Conservation (phyloP, 257 asterid genomes). For the Capsicum baccatum region DNA sequence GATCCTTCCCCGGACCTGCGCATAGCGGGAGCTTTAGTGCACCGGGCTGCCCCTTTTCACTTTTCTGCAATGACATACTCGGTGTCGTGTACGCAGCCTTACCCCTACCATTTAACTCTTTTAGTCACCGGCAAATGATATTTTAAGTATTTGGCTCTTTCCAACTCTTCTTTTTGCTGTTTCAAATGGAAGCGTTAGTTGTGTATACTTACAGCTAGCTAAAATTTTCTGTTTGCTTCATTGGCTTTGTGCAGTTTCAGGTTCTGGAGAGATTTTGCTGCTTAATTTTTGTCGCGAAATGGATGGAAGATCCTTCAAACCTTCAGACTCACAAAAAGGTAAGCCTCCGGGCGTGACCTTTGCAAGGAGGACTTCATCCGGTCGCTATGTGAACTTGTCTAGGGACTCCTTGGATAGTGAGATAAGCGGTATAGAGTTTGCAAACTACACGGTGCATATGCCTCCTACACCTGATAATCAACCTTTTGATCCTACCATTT, state of each 20-base stretch:
- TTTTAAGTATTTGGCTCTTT: not conserved
- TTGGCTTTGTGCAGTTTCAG: constrained; percentile 44
- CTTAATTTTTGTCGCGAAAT: constrained; percentile 39
- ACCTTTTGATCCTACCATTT: constrained; percentile 80
- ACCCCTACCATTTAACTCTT: too few species aligned
- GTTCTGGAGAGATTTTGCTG: constrained; percentile 35
- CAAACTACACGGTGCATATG: constrained; percentile 81
- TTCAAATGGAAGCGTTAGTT: not conserved
- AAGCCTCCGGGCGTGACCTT: constrained; percentile 65
- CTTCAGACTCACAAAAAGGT: constrained; percentile 50
- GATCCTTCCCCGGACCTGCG: too few species aligned
- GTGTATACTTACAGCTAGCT: constrained; percentile 1
- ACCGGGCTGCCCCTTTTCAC: not conserved
- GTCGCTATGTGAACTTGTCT: constrained; percentile 83
- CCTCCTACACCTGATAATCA: constrained; percentile 97
- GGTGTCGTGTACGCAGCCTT: too few species aligned
- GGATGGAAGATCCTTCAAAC: constrained; percentile 72
- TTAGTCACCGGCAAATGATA: too few species aligned
- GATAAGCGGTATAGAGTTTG: constrained; percentile 65
- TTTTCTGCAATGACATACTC: too few species aligned
- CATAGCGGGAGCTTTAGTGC: too few species aligned
- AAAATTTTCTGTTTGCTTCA: constrained; percentile 18
- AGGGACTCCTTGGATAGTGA: constrained; percentile 95
- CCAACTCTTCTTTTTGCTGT: constrained; percentile 5
- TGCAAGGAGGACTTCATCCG: constrained; percentile 77